phyloP scores from a whole-genome alignment of 1,284 basidiomycete genomes.

The Apiotrichum laibachii region DNA sequence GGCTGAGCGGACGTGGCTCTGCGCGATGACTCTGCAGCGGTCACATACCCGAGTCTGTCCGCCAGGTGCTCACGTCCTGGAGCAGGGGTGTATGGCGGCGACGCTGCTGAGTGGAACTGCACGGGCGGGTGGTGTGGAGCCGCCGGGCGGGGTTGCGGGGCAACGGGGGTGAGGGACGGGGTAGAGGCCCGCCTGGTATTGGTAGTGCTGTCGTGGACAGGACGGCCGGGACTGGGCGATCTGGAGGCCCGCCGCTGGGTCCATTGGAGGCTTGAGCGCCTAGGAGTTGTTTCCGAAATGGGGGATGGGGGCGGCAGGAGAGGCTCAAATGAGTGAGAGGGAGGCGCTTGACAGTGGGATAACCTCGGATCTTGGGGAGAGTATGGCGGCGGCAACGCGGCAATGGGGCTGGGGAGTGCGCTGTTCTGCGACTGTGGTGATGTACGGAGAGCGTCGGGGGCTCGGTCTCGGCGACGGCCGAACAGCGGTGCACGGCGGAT shows the following conservation, averaged over 20 bases:
- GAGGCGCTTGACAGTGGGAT: background rate
- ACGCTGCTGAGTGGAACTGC: background rate
- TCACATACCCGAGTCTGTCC: background rate
- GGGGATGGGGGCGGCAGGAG: too few relatives aligned
- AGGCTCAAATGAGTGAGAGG: background rate
- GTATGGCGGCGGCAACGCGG: slow-evolving; percentile 10
- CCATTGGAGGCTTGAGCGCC: too few relatives aligned
- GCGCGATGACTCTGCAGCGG: background rate
- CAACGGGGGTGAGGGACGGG: too few relatives aligned
- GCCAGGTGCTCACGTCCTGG: background rate
- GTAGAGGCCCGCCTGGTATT: too few relatives aligned
- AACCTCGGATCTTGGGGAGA: background rate
- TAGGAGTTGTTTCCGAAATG: too few relatives aligned
- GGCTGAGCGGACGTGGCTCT: background rate
- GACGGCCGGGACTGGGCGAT: too few relatives aligned
- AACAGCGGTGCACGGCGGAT: background rate
- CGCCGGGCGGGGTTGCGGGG: background rate
- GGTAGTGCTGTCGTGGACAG: too few relatives aligned
- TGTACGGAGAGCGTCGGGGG: background rate
- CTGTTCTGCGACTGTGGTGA: background rate
- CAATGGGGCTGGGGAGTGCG: background rate
- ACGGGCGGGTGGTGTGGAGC: background rate
- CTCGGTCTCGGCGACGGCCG: background rate
- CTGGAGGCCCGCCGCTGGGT: too few relatives aligned
- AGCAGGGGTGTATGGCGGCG: background rate